phyloP scores from a whole-genome alignment of 805 yeast species.

The Wickerhamiella nectarea region DNA sequence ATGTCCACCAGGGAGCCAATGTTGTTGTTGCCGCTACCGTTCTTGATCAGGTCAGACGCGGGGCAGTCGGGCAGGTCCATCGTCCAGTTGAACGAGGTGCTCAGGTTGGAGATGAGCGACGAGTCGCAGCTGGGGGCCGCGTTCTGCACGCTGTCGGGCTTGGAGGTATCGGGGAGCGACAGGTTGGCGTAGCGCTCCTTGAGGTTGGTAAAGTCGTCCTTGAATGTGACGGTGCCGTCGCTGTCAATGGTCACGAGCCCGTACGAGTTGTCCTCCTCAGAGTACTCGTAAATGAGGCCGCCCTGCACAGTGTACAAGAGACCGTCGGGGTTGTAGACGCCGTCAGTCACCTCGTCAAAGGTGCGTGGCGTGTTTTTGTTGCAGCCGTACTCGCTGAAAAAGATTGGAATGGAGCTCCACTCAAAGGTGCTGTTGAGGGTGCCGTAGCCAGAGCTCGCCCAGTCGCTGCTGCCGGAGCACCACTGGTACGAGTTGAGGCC shows the following conservation, averaged over 20 bases:
- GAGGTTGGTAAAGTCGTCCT: slow-evolving; percentile 48
- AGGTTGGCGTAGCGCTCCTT: slow-evolving; percentile 40
- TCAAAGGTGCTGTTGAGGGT: slow-evolving; percentile 46
- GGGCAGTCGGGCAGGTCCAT: slow-evolving; percentile 28
- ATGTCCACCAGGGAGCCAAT: slow-evolving; percentile 25
- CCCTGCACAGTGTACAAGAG: slow-evolving; percentile 51
- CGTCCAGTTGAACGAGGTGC: slow-evolving; percentile 22
- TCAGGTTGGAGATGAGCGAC: slow-evolving; percentile 13
- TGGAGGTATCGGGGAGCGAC: slow-evolving; percentile 17
- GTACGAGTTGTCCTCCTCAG: slow-evolving; percentile 60
- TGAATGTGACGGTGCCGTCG: slow-evolving; percentile 36
- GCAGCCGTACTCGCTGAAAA: slow-evolving; percentile 85
- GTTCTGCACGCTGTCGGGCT: slow-evolving; percentile 14
- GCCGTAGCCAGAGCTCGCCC: slow-evolving; percentile 58
- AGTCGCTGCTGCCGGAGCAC: slow-evolving; percentile 64
- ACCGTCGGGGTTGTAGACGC: slow-evolving; percentile 42
- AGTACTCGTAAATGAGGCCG: slow-evolving; percentile 86
- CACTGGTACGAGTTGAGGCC: slow-evolving; percentile 92
- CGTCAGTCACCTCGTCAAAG: slow-evolving; percentile 58
- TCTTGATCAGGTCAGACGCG: slow-evolving; percentile 24
- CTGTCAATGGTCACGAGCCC: slow-evolving; percentile 55
- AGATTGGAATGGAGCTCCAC: slow-evolving; percentile 57
- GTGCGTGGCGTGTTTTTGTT: slow-evolving; percentile 65
- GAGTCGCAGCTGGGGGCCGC: slow-evolving; percentile 17
- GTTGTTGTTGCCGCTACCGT: slow-evolving; percentile 29